Base-by-base conservation (phyloP, 2,329 filamentous ascomycete species). In the Sporothrix inflata region DNA sequence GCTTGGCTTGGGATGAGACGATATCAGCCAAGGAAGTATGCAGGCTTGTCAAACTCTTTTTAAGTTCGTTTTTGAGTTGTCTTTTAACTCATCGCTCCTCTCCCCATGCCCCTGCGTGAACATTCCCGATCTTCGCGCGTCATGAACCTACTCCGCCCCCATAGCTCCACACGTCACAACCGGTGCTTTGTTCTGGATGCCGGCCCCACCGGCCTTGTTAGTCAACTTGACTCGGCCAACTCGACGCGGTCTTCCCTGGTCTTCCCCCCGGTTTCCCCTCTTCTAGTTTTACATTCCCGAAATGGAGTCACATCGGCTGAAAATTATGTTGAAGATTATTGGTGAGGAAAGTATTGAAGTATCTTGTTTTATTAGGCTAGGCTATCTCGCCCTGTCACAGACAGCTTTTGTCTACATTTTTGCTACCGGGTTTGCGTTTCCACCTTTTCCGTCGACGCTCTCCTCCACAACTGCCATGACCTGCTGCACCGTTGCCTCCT, bases 351-450 rank as follows among this genome's bases (percentile, higher is more conserved):
- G n/a, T n/a, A n/a, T n/a, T n/a, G n/a, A n/a, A 12, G 27, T 16
- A 21, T 40, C 8, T 12, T 61, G 57, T 55, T 51, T 9, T 55
- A 30, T 55, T 11, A 55, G 7, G 21, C 21, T 55, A 55, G 53
- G 12, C 53, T 30, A 16, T 2, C 12, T 14, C 11, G 24, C n/a
- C n/a, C n/a, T n/a, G n/a, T n/a, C n/a, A n/a, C n/a, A n/a, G n/a
- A n/a, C n/a, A n/a, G n/a, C n/a, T 16, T 57, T 9, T 24, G 8
- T 63, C 60, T 65, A 65, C 40, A 65, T 12, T 19, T 65, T 65
- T 19, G n/a, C 21, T 7, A 1, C 16, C 27, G 30, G 27, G n/a
- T n/a, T n/a, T 24, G n/a, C 47, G 14, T 38, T 2, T 34, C 11
- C 12, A 16, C 9, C 30, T 34, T 12, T 42, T 6, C 16, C 34